phyloP scores from a whole-genome alignment of 305 asterid species.

The Ajuga reptans region DNA sequence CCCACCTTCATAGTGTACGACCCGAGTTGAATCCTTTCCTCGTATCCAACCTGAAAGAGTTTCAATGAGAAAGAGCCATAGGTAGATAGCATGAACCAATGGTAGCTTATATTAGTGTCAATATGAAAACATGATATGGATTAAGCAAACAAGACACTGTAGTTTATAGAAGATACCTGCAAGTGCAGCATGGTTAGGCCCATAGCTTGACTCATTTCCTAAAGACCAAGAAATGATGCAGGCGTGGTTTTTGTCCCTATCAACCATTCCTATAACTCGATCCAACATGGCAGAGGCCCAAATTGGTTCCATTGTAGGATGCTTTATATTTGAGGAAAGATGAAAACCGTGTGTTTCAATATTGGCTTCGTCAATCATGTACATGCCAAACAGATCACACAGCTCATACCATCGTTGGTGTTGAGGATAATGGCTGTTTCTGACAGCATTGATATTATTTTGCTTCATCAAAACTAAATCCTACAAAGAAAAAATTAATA shows the following conservation, averaged over 20 bases:
- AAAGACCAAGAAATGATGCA: conserved; percentile 92
- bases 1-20: conserved; percentile 94
- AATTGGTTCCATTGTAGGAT: conserved; percentile 69
- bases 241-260: conserved; percentile 95
- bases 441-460: conserved; percentile 83
- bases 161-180: conserved; percentile 51
- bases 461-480: conserved; percentile 94
- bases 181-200: conserved; percentile 86
- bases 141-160: conserved; percentile 4
- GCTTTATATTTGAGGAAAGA: conserved; percentile 53
- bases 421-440: conserved; percentile 97
- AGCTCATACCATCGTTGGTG: conserved; percentile 95
- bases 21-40: conserved; percentile 79
- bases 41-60: conserved; percentile 72
- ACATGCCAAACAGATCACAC: conserved; percentile 95
- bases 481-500: conserved; percentile 28
- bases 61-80: conserved; percentile 8
- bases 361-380: conserved; percentile 98
- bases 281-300: conserved; percentile 93
- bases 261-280: conserved; percentile 92
- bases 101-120: not conserved
- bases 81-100: not conserved
- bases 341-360: conserved; percentile 95
- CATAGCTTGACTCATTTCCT: conserved; percentile 93
- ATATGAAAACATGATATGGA: not conserved